A percentile compares a stretch with the other conserved stretches of the same genome.
These are phyloP conservation scores for Penicillium sp. DNA, from an alignment of 2,329 filamentous ascomycete genomes.

Conservation along the genomic window DNA sequence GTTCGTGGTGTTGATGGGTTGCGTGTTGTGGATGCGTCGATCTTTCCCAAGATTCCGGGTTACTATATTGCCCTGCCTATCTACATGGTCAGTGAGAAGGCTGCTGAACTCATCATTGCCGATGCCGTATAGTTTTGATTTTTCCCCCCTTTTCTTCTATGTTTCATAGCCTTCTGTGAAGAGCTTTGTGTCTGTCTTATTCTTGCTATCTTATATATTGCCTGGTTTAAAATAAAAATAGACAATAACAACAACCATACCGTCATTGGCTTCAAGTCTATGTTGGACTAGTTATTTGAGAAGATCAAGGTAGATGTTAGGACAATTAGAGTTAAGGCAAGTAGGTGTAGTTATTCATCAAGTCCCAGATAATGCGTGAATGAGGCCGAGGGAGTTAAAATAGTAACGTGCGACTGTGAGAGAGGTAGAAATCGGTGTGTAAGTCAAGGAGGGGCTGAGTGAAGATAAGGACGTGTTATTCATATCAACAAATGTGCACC, in stretches of 20 bases:
- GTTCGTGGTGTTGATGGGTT: slow-evolving; percentile 57
- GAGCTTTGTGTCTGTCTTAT: not conserved
- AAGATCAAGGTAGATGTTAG: too few relatives aligned
- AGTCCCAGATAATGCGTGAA: too few relatives aligned
- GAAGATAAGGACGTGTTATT: too few relatives aligned
- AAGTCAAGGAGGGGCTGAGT: too few relatives aligned
- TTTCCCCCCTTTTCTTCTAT: not conserved
- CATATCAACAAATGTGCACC: too few relatives aligned
- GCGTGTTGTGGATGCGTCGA: slow-evolving; percentile 61
- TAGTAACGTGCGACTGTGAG: too few relatives aligned
- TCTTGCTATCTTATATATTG: not conserved
- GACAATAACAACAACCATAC: not conserved
- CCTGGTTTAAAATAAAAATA: not conserved
- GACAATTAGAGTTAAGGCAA: too few relatives aligned
- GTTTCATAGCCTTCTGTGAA: not conserved
- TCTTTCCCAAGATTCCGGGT: slow-evolving; percentile 58
- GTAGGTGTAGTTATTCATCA: too few relatives aligned
- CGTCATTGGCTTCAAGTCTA: not conserved
- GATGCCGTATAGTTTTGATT: slow-evolving; percentile 4
- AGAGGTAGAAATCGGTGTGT: too few relatives aligned
- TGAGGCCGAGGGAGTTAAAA: rapidly evolving
- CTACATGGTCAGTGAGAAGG: slow-evolving; percentile 62
- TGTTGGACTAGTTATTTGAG: too few relatives aligned
- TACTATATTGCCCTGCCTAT: slow-evolving; percentile 53
- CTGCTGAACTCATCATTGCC: slow-evolving; percentile 47